Evolutionary conservation across 1,139 yeast genomes (phyloP), one percentile per base, ranked within the genome.

Genomic region (Suhomyces wounanorum): DNA sequence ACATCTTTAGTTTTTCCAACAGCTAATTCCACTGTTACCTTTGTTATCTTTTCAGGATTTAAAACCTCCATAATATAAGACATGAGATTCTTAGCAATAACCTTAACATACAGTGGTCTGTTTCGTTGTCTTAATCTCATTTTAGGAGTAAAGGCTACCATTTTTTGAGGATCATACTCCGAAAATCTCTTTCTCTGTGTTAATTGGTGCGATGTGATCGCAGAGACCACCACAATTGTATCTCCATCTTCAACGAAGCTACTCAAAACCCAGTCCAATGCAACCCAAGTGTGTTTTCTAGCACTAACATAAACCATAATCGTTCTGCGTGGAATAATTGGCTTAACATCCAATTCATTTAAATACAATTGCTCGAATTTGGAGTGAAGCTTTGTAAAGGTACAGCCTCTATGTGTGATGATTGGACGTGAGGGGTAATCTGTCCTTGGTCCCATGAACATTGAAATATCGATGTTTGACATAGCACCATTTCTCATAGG

Each of bases 241-340:
- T 87, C 95, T 8, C 89, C 88, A 58, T 83, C 70, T 56, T 79
- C 82, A 11, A 84, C 64, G 16, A 84, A 69, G 42, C 72, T 69
- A 41, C 70, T 72, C 52, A 87, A 66, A 3, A 81, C 69, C 87
- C 88, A 87, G 63, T 87, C 96, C 44, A 87, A 68, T 0, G 90
- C 85, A 3, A 85, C 89, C 94, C 95, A 87, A 0, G 94, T 85
- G 66, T 87, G 92, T 43, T 73, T 77, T 53, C 92, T 72, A 0
- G 90, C 96, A 54, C 84, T 78, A 7, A 87, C 73, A 63, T 86
- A 87, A 25, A 85, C 84, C 59, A 87, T 61, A 8, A 87, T 74
- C 2, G 79, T 78, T 59, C 92, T 69, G 39, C 73, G 70, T 0
- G 83, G 83, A 44, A 82, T 65, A 6, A 73, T 69, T 21, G 89